phyloP scores from a whole-genome alignment of 305 asterid genomes.

The Andrographis paniculata region DNA sequence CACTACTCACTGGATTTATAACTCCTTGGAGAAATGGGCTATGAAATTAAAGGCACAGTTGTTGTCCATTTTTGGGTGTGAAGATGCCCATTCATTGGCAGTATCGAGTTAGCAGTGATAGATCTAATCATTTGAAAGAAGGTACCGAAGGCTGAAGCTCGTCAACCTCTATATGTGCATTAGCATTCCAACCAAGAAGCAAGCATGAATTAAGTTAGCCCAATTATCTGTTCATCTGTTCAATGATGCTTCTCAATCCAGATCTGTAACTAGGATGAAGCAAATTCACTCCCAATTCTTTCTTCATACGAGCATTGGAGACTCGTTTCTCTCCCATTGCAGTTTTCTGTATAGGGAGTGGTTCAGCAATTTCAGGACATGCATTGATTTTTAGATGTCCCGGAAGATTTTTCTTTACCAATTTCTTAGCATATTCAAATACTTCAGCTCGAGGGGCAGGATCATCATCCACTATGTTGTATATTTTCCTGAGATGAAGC shows the following conservation, averaged over 20 bases:
- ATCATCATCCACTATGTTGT: constrained; percentile 77
- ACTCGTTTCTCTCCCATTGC: constrained; percentile 65
- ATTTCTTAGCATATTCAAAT: constrained; percentile 46
- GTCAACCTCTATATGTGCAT: too few species aligned
- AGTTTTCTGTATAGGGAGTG: constrained; percentile 15
- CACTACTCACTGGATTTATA: too few species aligned
- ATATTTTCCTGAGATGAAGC: constrained; percentile 39
- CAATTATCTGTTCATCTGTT: constrained; percentile 18
- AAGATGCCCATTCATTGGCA: too few species aligned
- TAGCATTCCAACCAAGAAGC: too few species aligned
- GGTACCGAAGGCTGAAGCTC: too few species aligned
- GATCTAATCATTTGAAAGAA: too few species aligned
- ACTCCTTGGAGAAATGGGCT: too few species aligned
- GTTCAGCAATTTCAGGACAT: constrained; percentile 23
- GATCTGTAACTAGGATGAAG: constrained; percentile 59
- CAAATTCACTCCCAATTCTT: constrained; percentile 57
- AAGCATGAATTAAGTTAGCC: background rate
- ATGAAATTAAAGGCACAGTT: too few species aligned
- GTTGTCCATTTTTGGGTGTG: too few species aligned
- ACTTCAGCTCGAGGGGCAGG: constrained; percentile 79
- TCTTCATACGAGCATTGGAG: constrained; percentile 61
- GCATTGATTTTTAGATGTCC: constrained; percentile 15
- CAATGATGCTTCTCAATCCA: constrained; percentile 58
- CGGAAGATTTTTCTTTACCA: constrained; percentile 50
- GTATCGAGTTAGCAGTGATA: too few species aligned